These are phyloP conservation scores for Colletotrichum limetticola DNA, from an alignment of 2,329 filamentous ascomycete genomes.

Conservation along the genomic window DNA sequence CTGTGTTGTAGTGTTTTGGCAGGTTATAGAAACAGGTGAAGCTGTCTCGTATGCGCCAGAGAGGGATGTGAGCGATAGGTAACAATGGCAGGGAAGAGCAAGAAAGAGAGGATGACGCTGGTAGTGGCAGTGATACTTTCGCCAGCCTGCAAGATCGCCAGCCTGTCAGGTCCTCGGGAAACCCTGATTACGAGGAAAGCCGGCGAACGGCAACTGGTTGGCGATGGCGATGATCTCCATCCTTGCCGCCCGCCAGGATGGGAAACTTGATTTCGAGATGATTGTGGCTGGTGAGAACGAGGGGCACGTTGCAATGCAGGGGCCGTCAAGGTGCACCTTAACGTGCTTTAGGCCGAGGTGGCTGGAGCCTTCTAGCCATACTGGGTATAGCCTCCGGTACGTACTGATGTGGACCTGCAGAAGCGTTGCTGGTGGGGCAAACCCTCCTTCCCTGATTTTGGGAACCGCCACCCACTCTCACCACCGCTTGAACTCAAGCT, in stretches of 20 bases:
- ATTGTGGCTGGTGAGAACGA: not conserved
- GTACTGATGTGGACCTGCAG: not conserved
- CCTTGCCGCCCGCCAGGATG: not conserved
- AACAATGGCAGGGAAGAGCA: not conserved
- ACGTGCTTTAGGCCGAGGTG: not conserved
- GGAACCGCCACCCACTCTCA: not conserved
- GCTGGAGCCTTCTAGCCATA: accelerated
- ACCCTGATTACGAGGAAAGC: not conserved
- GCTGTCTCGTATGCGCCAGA: not conserved
- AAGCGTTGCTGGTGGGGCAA: not conserved
- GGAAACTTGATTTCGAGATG: conserved; percentile 17
- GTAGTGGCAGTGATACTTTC: not conserved
- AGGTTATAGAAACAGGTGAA: not conserved
- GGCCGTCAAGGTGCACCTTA: not conserved
- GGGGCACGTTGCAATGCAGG: not conserved
- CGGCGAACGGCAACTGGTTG: not conserved
- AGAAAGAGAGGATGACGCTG: not conserved
- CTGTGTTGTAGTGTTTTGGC: not conserved
- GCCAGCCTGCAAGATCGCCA: not conserved
- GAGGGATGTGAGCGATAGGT: no score
- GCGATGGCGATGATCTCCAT: not conserved
- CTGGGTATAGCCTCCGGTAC: not conserved
- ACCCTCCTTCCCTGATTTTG: not conserved
- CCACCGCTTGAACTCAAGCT: not conserved
- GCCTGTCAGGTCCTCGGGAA: not conserved